Percentiles rank a stretch among this genome's conserved stretches.
Evolutionary conservation across 2,329 filamentous ascomycete species (phyloP).

Genomic region (Diaporthe humulicola): DNA sequence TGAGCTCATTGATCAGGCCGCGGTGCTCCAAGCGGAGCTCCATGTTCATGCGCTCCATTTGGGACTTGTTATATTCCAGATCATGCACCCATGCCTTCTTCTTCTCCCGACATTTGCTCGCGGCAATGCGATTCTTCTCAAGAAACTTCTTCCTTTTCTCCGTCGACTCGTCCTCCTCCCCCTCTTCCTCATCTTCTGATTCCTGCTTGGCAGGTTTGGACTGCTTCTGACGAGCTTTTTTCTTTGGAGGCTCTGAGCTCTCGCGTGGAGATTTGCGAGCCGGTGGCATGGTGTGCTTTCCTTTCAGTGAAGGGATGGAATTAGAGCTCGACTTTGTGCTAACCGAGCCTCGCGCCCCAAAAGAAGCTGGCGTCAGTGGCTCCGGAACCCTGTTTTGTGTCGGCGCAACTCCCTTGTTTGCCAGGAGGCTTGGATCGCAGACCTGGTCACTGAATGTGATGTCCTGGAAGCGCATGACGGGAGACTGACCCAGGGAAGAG

Average conservation of each 20-base stretch:
- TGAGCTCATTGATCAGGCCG: conserved; percentile 58
- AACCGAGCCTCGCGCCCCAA: conserved; percentile 13
- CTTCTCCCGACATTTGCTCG: conserved; percentile 81
- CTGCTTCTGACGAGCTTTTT: conserved; percentile 41
- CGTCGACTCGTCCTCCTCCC: conserved; percentile 37
- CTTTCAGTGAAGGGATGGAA: conserved; percentile 12
- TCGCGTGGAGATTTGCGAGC: background rate
- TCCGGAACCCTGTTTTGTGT: conserved; percentile 9
- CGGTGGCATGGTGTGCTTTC: background rate
- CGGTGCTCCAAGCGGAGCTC: conserved; percentile 59
- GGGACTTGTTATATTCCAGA: conserved; percentile 60
- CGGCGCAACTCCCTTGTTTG: background rate
- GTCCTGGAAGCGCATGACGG: conserved; percentile 24
- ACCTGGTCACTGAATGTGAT: conserved; percentile 15
- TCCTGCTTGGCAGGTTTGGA: conserved; percentile 45
- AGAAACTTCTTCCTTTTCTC: conserved; percentile 65
- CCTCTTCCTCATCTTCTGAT: conserved; percentile 45
- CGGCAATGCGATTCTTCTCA: conserved; percentile 79
- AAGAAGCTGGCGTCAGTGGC: conserved; percentile 30
- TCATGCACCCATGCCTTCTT: conserved; percentile 67
- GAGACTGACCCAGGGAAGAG: conserved; percentile 25
- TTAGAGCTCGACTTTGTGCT: conserved; percentile 32
- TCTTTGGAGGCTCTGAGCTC: conserved; percentile 40
- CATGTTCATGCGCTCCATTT: conserved; percentile 59
- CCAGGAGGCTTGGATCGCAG: conserved; percentile 31